These are phyloP conservation scores for Podila clonocystis DNA, from an alignment of 192 early-diverging fungal species.

Conservation along the genomic window DNA sequence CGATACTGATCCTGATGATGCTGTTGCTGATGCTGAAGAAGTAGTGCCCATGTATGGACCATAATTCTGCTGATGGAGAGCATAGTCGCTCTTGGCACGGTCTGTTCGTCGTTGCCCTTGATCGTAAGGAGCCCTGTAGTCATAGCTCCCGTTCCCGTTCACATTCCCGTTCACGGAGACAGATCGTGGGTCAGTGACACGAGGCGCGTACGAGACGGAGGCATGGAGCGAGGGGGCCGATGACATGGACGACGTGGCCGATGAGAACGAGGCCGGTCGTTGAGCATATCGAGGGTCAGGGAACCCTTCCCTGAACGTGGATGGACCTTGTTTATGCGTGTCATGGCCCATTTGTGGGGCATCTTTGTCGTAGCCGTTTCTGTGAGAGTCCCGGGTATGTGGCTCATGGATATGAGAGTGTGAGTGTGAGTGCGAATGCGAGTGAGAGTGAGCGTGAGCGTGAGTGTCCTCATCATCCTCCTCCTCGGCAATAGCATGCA, in stretches of 20 bases:
- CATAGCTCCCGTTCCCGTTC: neutral
- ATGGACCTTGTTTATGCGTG: neutral
- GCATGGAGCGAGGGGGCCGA: slow-evolving; percentile 2
- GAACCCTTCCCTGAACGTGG: slow-evolving; percentile 3
- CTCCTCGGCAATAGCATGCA: slow-evolving; percentile 44
- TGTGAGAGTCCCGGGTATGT: slow-evolving; percentile 1
- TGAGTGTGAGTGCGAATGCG: neutral
- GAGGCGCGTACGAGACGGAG: neutral
- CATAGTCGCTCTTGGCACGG: slow-evolving; percentile 47
- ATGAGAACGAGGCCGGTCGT: slow-evolving; percentile 36
- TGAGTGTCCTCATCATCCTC: slow-evolving; percentile 10
- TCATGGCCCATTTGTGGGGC: neutral
- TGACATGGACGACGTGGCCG: slow-evolving; percentile 6
- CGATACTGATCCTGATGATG: neutral
- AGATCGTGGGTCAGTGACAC: slow-evolving; percentile 24
- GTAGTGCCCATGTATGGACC: slow-evolving; percentile 16
- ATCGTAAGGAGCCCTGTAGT: slow-evolving; percentile 22
- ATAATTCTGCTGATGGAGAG: slow-evolving; percentile 50
- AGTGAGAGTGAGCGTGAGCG: neutral
- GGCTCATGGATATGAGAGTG: neutral
- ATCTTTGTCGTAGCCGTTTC: neutral
- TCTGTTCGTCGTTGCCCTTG: slow-evolving; percentile 22
- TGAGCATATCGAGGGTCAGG: neutral
- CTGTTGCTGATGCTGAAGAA: slow-evolving; percentile 12
- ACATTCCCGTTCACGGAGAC: slow-evolving; percentile 40